Evolutionary conservation across 768 basidiomycete species (phyloP), one percentile per base, ranked within the genome.

Genomic region (Suillus subaureus): DNA sequence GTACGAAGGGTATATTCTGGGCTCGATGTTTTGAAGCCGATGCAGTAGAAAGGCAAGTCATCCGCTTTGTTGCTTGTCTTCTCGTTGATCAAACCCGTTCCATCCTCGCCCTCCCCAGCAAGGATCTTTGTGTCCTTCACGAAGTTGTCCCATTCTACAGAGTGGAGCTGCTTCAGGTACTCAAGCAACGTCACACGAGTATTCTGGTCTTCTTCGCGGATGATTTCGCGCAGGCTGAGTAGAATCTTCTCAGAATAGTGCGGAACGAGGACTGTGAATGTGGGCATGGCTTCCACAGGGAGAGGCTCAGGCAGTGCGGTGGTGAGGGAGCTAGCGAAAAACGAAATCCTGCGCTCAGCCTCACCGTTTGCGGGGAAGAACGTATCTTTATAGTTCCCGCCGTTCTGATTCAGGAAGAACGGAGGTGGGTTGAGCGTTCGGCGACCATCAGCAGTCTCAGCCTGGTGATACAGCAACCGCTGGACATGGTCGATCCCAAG

Each of bases 191-290:
- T 99, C 64, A 99, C 97, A 5, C 97, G 94, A 9, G 97, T 98
- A 74, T 87, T 97, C 74, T 92, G 90, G 73, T 99, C 96, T 75
- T 99, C 96, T 78, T 99, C 97, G 64, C 97, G 89, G 69, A 99
- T 99, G 71, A 99, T 99, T 79, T 99, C 97, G 57, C 97, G 88
- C 45, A 99, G 85, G 74, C 95, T 97, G 65, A 99, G 85, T 62
- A 99, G 77, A 72, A 99, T 99, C 85, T 99, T 99, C 78, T 99
- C 97, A 15, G 96, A 97, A 78, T 99, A 99, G 80, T 99, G 97
- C 13, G 97, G 97, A 1, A 97, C 94, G 45, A 99, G 88, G 64
- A 99, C 97, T n/a, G 97, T 99, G 80, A 98, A 99, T 0, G 97
- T 99, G 13, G 97, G 97, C 97, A 99, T 99, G 26, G 96, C 93